Conservation (phyloP, 2,329 filamentous ascomycete species). For the Onygenales sp. region DNA sequence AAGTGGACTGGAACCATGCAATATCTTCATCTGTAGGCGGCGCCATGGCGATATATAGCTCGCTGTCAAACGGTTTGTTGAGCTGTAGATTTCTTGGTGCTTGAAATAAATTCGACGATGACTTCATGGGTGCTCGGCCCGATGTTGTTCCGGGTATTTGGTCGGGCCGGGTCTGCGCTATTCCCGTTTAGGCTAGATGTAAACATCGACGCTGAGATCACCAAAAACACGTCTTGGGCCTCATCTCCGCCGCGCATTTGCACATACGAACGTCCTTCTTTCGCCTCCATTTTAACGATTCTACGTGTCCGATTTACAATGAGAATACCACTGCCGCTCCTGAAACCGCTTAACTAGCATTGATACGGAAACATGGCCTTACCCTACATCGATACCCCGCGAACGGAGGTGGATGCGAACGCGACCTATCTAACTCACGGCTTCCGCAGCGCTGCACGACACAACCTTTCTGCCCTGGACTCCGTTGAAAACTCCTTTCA, state of each 20-base stretch:
- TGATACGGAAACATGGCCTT: conserved; percentile 47
- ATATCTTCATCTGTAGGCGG: conserved; percentile 46
- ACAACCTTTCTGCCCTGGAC: conserved; percentile 50
- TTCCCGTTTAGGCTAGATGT: conserved; percentile 28
- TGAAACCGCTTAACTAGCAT: background rate
- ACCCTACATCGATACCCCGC: conserved; percentile 72
- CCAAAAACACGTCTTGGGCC: conserved; percentile 20
- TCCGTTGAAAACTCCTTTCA: conserved; percentile 82
- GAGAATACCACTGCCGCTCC: background rate
- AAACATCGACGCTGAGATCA: conserved; percentile 25
- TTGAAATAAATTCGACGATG: conserved; percentile 12
- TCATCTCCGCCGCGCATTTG: conserved; percentile 1
- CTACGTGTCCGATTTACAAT: background rate
- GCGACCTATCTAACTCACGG: conserved; percentile 65
- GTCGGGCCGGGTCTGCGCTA: conserved; percentile 15
- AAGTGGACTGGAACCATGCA: conserved; percentile 57
- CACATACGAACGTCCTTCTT: background rate
- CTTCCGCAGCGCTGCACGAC: conserved; percentile 44
- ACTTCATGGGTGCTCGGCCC: conserved; percentile 21
- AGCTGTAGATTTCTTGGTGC: conserved; percentile 5
- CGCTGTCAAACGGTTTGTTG: conserved; percentile 4
- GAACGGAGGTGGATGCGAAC: conserved; percentile 69
- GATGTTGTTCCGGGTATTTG: conserved; percentile 1
- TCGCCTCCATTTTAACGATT: background rate
- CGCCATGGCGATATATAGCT: conserved; percentile 21